Evolutionary conservation across 805 yeast genomes (phyloP).

Genomic region (Kluyveromyces wickerhamii): DNA sequence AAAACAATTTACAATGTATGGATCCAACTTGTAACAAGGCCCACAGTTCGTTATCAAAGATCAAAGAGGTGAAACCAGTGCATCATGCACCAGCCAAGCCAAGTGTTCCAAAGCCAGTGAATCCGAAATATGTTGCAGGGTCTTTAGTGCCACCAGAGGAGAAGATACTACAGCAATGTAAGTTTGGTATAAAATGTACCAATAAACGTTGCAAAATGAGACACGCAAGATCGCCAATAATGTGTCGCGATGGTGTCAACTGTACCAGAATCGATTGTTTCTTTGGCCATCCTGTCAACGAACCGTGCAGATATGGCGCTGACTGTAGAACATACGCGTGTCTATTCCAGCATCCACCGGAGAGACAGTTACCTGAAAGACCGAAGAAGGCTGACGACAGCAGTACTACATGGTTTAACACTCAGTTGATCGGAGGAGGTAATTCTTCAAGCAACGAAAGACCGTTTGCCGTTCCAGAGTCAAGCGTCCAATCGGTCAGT

Average conservation of each 20-base stretch:
- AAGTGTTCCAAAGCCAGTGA: slow-evolving; percentile 6
- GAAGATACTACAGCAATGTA: slow-evolving; percentile 70
- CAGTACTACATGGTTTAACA: slow-evolving; percentile 18
- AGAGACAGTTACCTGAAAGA: slow-evolving; percentile 38
- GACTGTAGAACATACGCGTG: slow-evolving; percentile 69
- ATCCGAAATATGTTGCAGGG: slow-evolving; percentile 5
- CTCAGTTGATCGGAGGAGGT: slow-evolving; percentile 16
- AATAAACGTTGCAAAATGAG: slow-evolving; percentile 73
- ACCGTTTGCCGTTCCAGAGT: slow-evolving; percentile 71
- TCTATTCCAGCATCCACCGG: slow-evolving; percentile 73
- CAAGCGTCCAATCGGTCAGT: slow-evolving; percentile 50
- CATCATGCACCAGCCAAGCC: slow-evolving; percentile 7
- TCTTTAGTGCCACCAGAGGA: slow-evolving; percentile 29
- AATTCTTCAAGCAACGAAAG: slow-evolving; percentile 45
- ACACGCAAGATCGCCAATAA: slow-evolving; percentile 65
- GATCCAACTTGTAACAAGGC: slow-evolving; percentile 61
- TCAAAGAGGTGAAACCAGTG: slow-evolving; percentile 31
- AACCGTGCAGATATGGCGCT: slow-evolving; percentile 71
- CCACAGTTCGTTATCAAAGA: slow-evolving; percentile 68
- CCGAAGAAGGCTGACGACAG: slow-evolving; percentile 16
- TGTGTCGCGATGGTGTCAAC: slow-evolving; percentile 75
- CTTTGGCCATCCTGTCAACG: slow-evolving; percentile 74
- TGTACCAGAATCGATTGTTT: slow-evolving; percentile 77
- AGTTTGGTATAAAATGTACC: slow-evolving; percentile 68
- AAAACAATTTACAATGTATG: slow-evolving; percentile 55